Conservation (phyloP, 1,284 basidiomycete genomes). For the Flammula alnicola region DNA sequence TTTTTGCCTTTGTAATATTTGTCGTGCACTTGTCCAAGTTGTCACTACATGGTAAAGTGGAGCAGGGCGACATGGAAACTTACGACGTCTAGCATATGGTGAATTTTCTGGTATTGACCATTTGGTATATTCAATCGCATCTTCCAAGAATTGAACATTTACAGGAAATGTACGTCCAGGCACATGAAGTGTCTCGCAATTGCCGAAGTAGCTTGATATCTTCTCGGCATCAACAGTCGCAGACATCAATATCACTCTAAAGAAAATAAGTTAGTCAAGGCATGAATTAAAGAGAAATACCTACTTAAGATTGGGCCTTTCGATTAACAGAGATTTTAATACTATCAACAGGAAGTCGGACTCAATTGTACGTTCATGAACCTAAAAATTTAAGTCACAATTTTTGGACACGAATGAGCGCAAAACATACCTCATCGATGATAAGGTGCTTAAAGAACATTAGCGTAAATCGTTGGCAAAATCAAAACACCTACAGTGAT, state of each 20-base stretch:
- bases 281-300: conserved; percentile 15
- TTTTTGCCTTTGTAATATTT: conserved; percentile 69
- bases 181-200: conserved; percentile 87
- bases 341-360: conserved; percentile 98
- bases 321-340: conserved; percentile 84
- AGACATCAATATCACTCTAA: conserved; percentile 94
- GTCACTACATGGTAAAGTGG: conserved; percentile 3
- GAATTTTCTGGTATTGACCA: conserved; percentile 89
- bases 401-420: conserved; percentile 12
- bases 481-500: conserved; percentile 66
- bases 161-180: conserved; percentile 99
- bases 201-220: conserved; percentile 91
- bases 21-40: conserved; percentile 47
- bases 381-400: conserved; percentile 46
- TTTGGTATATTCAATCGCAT: conserved; percentile 86
- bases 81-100: conserved; percentile 80
- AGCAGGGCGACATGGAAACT: conserved; percentile 27
- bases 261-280: conserved; percentile 2
- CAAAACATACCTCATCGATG: conserved; percentile 77
- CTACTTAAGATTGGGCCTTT: conserved; percentile 85
- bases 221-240: conserved; percentile 96
- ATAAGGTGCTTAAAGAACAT: conserved; percentile 69
- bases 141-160: conserved; percentile 87
- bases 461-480: background rate
- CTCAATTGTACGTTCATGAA: conserved; percentile 96